Conservation (phyloP, 2,329 filamentous ascomycete species). For the Orbilia quercus region DNA sequence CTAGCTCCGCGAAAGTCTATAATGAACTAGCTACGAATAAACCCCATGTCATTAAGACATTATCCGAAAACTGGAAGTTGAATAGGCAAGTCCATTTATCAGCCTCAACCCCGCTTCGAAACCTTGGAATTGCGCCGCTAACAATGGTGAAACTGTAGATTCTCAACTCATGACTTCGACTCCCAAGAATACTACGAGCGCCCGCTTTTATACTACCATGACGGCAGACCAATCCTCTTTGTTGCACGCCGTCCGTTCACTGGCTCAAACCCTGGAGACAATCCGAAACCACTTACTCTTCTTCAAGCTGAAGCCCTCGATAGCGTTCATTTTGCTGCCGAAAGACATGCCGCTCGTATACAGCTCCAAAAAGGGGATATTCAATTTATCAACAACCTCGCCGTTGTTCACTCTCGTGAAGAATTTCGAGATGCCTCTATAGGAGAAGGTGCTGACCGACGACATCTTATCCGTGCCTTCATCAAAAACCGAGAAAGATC, state of each 20-base stretch:
- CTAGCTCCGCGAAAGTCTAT: constrained; percentile 69
- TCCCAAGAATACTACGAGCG: constrained; percentile 62
- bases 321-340: constrained; percentile 65
- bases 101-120: not conserved
- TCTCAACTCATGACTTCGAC: constrained; percentile 47
- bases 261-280: constrained; percentile 70
- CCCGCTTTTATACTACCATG: constrained; percentile 70
- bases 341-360: constrained; percentile 62
- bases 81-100: constrained; percentile 63
- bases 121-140: constrained; percentile 1
- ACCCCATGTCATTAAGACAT: constrained; percentile 68
- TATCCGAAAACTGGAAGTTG: constrained; percentile 66
- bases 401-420: constrained; percentile 66
- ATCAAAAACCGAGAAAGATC: constrained; percentile 64
- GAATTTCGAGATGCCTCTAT: constrained; percentile 63
- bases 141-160: constrained; percentile 14
- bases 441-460: constrained; percentile 56
- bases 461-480: constrained; percentile 66
- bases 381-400: constrained; percentile 66
- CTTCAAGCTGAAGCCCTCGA: constrained; percentile 66
- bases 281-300: constrained; percentile 66
- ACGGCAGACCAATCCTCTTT: constrained; percentile 69
- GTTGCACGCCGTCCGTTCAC: constrained; percentile 72
- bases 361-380: constrained; percentile 64
- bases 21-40: constrained; percentile 68